Evolutionary conservation across 2,329 filamentous ascomycete genomes (phyloP).

Genomic region (Biscogniauxia mediterranea): DNA sequence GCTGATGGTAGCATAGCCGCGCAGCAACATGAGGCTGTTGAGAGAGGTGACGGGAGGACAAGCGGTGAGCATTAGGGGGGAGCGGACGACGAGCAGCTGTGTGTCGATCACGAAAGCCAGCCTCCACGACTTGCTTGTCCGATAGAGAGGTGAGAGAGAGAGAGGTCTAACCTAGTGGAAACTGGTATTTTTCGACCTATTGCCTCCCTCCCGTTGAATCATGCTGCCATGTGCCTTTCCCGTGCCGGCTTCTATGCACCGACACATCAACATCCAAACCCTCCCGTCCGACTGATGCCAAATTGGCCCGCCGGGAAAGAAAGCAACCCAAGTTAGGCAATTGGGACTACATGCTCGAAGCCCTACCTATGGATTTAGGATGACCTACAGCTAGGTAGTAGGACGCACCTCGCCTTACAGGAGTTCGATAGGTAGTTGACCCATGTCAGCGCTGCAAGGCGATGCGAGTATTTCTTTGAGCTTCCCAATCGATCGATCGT

Average conservation of each 20-base stretch:
- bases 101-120: neutral
- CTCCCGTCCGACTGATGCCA: neutral
- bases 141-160: neutral
- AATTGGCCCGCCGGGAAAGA: neutral
- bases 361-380: neutral
- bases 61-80: slow-evolving; percentile 7
- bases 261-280: neutral
- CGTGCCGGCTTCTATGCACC: neutral
- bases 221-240: neutral
- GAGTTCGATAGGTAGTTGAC: neutral
- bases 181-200: neutral
- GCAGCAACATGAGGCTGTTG: slow-evolving; percentile 3
- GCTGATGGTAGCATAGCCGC: slow-evolving; percentile 3
- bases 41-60: neutral
- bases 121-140: neutral
- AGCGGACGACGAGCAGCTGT: neutral
- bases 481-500: neutral
- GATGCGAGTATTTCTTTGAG: neutral
- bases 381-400: neutral
- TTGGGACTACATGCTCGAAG: neutral
- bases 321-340: neutral
- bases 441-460: neutral
- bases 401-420: neutral
- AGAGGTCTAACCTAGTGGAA: neutral
- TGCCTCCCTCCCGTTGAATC: neutral